phyloP scores from a whole-genome alignment of 2,329 filamentous ascomycete genomes.

The Fusarium dlaminii region DNA sequence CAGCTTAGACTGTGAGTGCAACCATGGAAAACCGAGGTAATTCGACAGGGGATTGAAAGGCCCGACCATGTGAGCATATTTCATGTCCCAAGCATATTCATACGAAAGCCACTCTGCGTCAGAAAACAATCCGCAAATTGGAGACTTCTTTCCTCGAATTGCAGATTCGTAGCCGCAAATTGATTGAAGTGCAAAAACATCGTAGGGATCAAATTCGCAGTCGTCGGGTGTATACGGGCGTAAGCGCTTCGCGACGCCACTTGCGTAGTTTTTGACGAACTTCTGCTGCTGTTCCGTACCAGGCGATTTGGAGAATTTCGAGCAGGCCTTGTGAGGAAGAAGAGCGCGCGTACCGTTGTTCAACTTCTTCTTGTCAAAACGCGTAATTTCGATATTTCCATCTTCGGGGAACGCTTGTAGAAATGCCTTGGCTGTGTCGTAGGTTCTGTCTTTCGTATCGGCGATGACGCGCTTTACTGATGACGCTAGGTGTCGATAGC shows the following conservation, averaged over 20 bases:
- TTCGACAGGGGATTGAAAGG: constrained; percentile 35
- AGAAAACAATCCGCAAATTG: constrained; percentile 29
- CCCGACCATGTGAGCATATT: constrained; percentile 39
- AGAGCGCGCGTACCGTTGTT: constrained; percentile 37
- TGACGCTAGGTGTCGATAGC: constrained; percentile 30
- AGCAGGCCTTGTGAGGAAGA: constrained; percentile 39
- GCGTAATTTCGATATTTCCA: constrained; percentile 23
- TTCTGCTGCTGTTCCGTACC: constrained; percentile 29
- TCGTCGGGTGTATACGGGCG: constrained; percentile 31
- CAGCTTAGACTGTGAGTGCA: constrained; percentile 27
- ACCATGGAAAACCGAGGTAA: constrained; percentile 35
- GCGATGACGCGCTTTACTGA: constrained; percentile 36
- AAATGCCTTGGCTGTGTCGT: constrained; percentile 36
- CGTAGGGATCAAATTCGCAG: constrained; percentile 28
- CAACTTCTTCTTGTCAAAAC: constrained; percentile 32
- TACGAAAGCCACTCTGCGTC: constrained; percentile 38
- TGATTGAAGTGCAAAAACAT: constrained; percentile 37
- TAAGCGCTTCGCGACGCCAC: constrained; percentile 19
- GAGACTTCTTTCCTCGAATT: constrained; percentile 29
- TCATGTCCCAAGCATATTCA: constrained; percentile 42
- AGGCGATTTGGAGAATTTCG: constrained; percentile 29
- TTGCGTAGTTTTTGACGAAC: constrained; percentile 33
- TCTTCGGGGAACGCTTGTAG: constrained; percentile 20
- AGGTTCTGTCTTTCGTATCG: constrained; percentile 36
- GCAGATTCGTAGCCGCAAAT: constrained; percentile 39